Base-by-base conservation (phyloP, 495 filamentous ascomycete species). In the Thermothielavioides terrestris region DNA sequence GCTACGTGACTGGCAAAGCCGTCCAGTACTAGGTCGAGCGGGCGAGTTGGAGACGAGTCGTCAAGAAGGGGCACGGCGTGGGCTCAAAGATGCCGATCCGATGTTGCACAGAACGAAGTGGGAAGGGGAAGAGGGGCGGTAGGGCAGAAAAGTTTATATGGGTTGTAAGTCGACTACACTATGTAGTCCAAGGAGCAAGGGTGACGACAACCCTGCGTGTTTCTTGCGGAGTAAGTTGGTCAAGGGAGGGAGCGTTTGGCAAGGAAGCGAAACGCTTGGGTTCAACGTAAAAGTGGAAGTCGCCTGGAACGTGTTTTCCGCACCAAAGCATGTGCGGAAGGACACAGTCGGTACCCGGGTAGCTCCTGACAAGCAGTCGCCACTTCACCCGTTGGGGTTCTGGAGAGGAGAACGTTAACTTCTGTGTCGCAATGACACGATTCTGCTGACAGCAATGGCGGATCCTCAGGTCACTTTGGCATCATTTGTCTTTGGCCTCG, bases 101-200 rank as follows among this genome's bases (percentile, higher is more conserved):
- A 12, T 46, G 50, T 12, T 26, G 39, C 25, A 48, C 49, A 36
- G 27, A 27, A n/a, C n/a, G n/a, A 31, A 35, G 30, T 25, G 31
- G 28, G 54, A 44, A 46, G 34, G 41, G 32, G 40, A 23, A 52
- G 34, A 34, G 32, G 22, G 14, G 32, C 31, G 44, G 21, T 20
- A 23, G 20, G 48, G 17, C 22, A 41, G 42, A 10, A 32, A 44
- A 14, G 35, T 37, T 21, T 44, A 22, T 18, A 21, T 11, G 3
- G n/a, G n/a, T n/a, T n/a, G n/a, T n/a, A n/a, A n/a, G n/a, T n/a
- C n/a, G n/a, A n/a, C 57, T 60, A n/a, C n/a, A n/a, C 56, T 60
- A 64, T 27, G 49, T 22, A 50, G 50, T 42, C 28, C 31, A 53
- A 38, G 26, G 21, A 45, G 15, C 46, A 50, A 45, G 59, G 50